Evolutionary conservation across 23 red algal species (phyloP).

Genomic region (Agarophyton chilense): DNA sequence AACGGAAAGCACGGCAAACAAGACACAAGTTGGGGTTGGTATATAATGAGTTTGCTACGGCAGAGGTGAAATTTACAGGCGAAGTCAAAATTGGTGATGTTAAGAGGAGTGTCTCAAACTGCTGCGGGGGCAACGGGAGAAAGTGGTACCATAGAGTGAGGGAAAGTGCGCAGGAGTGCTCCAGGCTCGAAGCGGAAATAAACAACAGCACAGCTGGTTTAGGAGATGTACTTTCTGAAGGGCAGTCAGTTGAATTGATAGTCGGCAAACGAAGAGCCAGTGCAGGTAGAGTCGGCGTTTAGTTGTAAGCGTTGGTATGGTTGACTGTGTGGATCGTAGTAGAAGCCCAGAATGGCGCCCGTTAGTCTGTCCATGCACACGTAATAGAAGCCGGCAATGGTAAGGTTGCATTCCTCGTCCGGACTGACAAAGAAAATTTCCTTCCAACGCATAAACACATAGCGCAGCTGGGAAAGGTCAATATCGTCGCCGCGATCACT

Average conservation of each 20-base stretch:
- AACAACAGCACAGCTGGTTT: slow-evolving; percentile 3
- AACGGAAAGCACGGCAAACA: no score
- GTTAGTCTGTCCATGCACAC: slow-evolving; percentile 70
- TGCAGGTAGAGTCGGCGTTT: slow-evolving; percentile 26
- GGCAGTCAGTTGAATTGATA: slow-evolving; percentile 60
- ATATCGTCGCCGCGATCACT: slow-evolving; percentile 45
- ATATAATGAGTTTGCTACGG: neutral
- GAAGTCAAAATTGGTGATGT: slow-evolving; percentile 21
- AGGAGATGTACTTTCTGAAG: neutral
- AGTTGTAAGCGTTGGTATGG: slow-evolving; percentile 83
- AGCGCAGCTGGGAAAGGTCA: slow-evolving; percentile 44
- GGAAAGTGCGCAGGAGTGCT: neutral
- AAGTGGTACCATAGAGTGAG: neutral
- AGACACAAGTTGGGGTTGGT: no score
- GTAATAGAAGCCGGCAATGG: slow-evolving; percentile 88
- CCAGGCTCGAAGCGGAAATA: neutral
- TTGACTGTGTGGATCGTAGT: slow-evolving; percentile 73
- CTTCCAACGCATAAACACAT: slow-evolving; percentile 90
- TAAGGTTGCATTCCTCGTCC: slow-evolving; percentile 70
- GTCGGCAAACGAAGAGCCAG: slow-evolving; percentile 46
- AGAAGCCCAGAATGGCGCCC: slow-evolving; percentile 69
- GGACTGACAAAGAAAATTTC: slow-evolving; percentile 79
- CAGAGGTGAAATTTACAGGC: slow-evolving; percentile 3
- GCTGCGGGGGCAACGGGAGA: neutral
- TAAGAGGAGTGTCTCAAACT: neutral